These are phyloP conservation scores for Plasmodium gonderi DNA, from an alignment of 169 alveolate species.

Conservation along the genomic window DNA sequence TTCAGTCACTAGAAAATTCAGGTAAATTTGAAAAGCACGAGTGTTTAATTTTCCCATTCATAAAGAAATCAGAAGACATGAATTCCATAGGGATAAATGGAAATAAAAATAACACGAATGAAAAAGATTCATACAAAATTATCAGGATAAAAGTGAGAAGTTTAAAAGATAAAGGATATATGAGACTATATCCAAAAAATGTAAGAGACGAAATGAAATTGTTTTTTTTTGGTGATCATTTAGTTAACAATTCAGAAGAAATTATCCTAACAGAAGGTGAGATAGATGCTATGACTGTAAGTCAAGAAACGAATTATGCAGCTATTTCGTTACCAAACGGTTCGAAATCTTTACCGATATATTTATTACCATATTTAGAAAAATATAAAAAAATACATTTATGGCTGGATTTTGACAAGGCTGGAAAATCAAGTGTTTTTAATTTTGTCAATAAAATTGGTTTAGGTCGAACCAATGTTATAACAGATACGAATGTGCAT, in stretches of 20 bases:
- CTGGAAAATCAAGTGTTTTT: constrained; percentile 93
- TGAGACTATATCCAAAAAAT: constrained; percentile 92
- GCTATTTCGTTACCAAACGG: constrained; percentile 96
- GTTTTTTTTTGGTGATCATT: constrained; percentile 91
- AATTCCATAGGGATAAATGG: background rate
- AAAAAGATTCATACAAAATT: constrained; percentile 61
- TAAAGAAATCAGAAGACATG: constrained; percentile 4
- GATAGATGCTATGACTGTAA: constrained; percentile 96
- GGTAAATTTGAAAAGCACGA: constrained; percentile 73
- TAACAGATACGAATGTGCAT: constrained; percentile 78
- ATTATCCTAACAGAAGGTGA: constrained; percentile 97
- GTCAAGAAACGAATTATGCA: constrained; percentile 91
- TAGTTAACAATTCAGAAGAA: constrained; percentile 79
- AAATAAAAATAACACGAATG: background rate
- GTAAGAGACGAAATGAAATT: constrained; percentile 89
- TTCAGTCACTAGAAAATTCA: constrained; percentile 63
- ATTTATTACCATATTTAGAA: constrained; percentile 92
- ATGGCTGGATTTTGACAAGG: constrained; percentile 95
- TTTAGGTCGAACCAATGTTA: constrained; percentile 89
- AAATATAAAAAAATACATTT: constrained; percentile 89
- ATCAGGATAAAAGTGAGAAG: constrained; percentile 81
- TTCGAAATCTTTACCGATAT: constrained; percentile 91
- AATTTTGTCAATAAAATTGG: constrained; percentile 94
- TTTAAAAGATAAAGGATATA: constrained; percentile 87
- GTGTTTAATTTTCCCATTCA: constrained; percentile 64